Base-by-base conservation (phyloP, 2,329 filamentous ascomycete genomes). In the Monosporascus sp. region DNA sequence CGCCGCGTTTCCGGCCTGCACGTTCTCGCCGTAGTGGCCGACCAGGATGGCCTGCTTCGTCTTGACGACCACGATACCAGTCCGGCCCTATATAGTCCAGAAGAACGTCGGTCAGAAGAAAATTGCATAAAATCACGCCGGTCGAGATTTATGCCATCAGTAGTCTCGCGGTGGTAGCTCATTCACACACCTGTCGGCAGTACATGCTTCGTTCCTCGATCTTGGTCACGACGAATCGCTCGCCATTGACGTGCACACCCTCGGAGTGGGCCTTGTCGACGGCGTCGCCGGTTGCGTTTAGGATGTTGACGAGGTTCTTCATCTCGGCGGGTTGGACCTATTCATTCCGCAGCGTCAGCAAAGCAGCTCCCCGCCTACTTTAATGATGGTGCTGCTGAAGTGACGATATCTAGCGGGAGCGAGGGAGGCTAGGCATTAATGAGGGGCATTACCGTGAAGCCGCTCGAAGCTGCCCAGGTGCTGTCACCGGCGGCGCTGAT, bases 11-110 rank as follows among this genome's bases (percentile, higher is more conserved):
- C 90, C 86, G 50, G 88, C 89, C 71, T 88, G 80, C 63, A 86
- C 76, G 58, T 72, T 71, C 71, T 96, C 90, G 62, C 79, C 80
- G 80, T 97, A 91, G 79, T 96, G 91, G 63, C 85, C 88, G 70
- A 99, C 76, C 69, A 99, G 83, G 71, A 97, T 86, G 63, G 91
- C 90, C 76, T 95, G 87, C 67, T 81, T 86, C 66, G 93, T 95
- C 81, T 95, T 96, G 74, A 86, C 86, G 65, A 94, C 83, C 69
- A 87, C 80, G 66, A 96, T 75, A 61, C 94, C 94, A 69, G 87
- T 83, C 70, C 87, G 90, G 64, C 89, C 91, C 79, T 83, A 59
- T 46, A 46, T 22, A 16, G 24, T n/a, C 14, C 22, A 44, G 41
- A 20, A 16, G n/a, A 16, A 34, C 11, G 14, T 14, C 41, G 41